Percentiles rank a stretch among this genome's conserved stretches.
Evolutionary conservation across 2,329 filamentous ascomycete genomes (phyloP).

Genomic region (Epichloe gansuensis): DNA sequence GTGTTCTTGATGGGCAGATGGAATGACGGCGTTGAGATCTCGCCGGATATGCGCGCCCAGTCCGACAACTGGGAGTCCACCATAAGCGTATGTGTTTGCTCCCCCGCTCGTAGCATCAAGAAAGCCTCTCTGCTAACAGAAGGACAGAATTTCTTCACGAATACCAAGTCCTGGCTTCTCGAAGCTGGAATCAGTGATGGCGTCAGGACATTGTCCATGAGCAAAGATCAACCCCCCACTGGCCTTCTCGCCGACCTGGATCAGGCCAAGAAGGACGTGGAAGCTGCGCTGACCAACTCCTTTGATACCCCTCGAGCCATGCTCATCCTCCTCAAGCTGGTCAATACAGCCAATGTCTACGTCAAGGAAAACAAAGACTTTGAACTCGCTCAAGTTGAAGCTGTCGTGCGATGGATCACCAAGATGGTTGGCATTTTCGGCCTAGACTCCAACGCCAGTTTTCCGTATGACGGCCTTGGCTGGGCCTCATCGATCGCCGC

Average conservation of each 20-base stretch:
- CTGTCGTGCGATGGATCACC: conserved; percentile 66
- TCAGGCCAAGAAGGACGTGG: conserved; percentile 41
- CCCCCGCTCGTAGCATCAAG: background rate
- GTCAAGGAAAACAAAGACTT: conserved; percentile 33
- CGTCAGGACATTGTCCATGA: conserved; percentile 27
- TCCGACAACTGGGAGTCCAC: conserved; percentile 70
- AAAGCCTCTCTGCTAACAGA: background rate
- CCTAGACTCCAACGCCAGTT: conserved; percentile 49
- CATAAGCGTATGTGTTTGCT: conserved; percentile 40
- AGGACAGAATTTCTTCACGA: conserved; percentile 43
- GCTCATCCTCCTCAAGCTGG: conserved; percentile 62
- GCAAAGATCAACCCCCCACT: conserved; percentile 17
- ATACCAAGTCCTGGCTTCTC: conserved; percentile 39
- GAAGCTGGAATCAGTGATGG: conserved; percentile 26
- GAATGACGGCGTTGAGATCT: conserved; percentile 87
- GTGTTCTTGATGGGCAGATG: conserved; percentile 80
- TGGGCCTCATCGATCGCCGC: conserved; percentile 34
- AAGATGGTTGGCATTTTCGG: conserved; percentile 76
- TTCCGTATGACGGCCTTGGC: conserved; percentile 43
- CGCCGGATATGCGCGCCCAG: conserved; percentile 63
- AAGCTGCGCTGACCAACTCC: conserved; percentile 60
- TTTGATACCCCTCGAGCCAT: conserved; percentile 78
- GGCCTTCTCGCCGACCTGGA: conserved; percentile 31
- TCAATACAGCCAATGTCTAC: conserved; percentile 61
- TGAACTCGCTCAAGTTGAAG: conserved; percentile 35